These are phyloP conservation scores for Xerocomus amazonicus DNA, from an alignment of 1,284 basidiomycete genomes.

Conservation along the genomic window DNA sequence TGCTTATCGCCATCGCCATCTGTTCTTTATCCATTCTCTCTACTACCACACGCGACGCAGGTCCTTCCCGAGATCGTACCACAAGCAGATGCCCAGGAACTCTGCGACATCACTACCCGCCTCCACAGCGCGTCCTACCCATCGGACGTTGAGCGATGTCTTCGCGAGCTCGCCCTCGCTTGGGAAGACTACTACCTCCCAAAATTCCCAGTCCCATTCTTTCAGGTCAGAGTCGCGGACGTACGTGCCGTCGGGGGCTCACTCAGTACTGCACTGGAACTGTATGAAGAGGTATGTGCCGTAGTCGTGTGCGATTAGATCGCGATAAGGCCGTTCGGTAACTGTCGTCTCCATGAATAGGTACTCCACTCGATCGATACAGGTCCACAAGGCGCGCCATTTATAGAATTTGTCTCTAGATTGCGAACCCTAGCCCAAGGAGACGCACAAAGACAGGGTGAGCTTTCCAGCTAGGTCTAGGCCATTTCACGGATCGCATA, in stretches of 20 bases:
- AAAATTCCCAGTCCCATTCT: conserved; percentile 31
- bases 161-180: conserved; percentile 28
- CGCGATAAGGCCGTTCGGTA: background rate
- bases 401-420: conserved; percentile 23
- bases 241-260: conserved; percentile 31
- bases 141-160: conserved; percentile 18
- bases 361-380: conserved; percentile 23
- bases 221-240: conserved; percentile 32
- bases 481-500: background rate
- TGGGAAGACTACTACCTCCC: conserved; percentile 34
- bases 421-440: conserved; percentile 25
- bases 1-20: conserved; percentile 2
- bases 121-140: conserved; percentile 17
- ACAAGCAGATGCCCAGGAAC: conserved; percentile 20
- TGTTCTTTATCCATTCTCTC: background rate
- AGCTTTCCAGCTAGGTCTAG: conserved; percentile 2
- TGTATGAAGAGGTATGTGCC: conserved; percentile 30
- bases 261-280: conserved; percentile 28
- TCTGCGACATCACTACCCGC: conserved; percentile 16
- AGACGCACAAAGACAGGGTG: conserved; percentile 29
- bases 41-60: conserved; percentile 8
- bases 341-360: conserved; percentile 8
- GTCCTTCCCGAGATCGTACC: conserved; percentile 22
- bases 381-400: conserved; percentile 16
- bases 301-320: background rate